Conservation (phyloP, 73 alveolate genomes). For the Symbiodinium pilosum region DNA sequence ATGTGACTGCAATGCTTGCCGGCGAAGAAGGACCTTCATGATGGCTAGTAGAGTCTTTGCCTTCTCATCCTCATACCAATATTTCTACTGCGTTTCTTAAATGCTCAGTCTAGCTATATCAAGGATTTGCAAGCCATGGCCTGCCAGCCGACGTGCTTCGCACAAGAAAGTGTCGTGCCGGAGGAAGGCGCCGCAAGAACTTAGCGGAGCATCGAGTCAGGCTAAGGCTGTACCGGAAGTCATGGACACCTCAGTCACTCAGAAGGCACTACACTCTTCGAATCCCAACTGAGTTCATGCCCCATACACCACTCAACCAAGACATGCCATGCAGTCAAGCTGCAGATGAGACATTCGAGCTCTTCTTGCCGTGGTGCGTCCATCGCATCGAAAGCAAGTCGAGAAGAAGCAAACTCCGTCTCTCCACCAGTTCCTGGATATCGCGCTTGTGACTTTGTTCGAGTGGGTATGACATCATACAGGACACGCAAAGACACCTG, state of each 20-base stretch:
- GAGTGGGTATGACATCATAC: no score
- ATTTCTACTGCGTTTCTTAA: no score
- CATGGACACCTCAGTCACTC: conserved; percentile 56
- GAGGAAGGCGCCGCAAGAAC: conserved; percentile 63
- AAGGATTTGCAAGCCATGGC: not conserved
- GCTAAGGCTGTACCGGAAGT: conserved; percentile 60
- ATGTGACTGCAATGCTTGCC: conserved; percentile 92
- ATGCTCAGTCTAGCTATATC: no score
- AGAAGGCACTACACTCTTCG: not conserved
- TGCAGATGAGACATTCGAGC: conserved; percentile 23
- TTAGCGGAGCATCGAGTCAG: not conserved
- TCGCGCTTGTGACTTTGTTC: no score
- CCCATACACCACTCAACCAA: no score
- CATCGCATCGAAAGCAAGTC: conserved; percentile 59
- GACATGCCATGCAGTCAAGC: not conserved
- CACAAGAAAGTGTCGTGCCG: conserved; percentile 61
- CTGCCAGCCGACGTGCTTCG: conserved; percentile 52
- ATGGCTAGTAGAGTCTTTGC: no score
- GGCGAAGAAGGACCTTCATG: conserved; percentile 20
- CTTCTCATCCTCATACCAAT: no score
- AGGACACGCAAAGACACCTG: not conserved
- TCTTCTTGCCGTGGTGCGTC: not conserved
- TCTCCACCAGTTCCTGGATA: conserved; percentile 68
- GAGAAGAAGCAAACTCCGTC: conserved; percentile 90
- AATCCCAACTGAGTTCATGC: no score